phyloP scores from a whole-genome alignment of 1,284 basidiomycete species.

The Fomitopsis schrenkii region DNA sequence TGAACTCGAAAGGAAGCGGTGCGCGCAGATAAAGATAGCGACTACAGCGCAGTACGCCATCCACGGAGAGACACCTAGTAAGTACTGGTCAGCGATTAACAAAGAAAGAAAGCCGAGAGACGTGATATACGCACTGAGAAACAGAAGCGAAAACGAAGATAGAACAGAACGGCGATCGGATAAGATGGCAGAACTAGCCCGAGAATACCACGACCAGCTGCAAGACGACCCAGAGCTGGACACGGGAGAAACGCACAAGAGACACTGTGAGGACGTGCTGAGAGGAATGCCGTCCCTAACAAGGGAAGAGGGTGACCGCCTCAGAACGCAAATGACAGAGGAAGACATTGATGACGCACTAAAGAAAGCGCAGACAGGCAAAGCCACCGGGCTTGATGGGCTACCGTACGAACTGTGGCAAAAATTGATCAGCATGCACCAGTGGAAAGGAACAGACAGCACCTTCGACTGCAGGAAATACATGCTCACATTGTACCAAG shows the following conservation, averaged over 20 bases:
- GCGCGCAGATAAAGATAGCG: neutral
- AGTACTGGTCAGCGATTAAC: neutral
- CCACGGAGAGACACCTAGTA: neutral
- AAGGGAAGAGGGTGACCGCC: too few relatives aligned
- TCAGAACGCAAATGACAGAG: neutral
- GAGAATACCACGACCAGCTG: neutral
- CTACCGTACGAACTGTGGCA: conserved; percentile 19
- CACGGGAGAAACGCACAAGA: too few relatives aligned
- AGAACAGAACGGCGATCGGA: neutral
- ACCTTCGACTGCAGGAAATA: too few relatives aligned
- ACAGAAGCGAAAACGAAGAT: rapidly evolving
- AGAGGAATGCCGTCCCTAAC: neutral
- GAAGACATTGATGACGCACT: neutral
- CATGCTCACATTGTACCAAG: too few relatives aligned
- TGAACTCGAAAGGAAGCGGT: neutral
- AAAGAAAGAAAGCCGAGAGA: neutral
- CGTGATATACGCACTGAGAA: neutral
- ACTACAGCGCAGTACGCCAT: neutral
- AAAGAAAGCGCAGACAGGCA: neutral
- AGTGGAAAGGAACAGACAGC: too few relatives aligned
- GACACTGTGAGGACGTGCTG: neutral
- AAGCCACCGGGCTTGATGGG: conserved; percentile 17
- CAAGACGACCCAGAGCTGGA: neutral
- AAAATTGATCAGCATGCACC: too few relatives aligned
- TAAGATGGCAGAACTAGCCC: neutral